phyloP scores from a whole-genome alignment of 2,329 filamentous ascomycete species.

The Fusarium sp. region DNA sequence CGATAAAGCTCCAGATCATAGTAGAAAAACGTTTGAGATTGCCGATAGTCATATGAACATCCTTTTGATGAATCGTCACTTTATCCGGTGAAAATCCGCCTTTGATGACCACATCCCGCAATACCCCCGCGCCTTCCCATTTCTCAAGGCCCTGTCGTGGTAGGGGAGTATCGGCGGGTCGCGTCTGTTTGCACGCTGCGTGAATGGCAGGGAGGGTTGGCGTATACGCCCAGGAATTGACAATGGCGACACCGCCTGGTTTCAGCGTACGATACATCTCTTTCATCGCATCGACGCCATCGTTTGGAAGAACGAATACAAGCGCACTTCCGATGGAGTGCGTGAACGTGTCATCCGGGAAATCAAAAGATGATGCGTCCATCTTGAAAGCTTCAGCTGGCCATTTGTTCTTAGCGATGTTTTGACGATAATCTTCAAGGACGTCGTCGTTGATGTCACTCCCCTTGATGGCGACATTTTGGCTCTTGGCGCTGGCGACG shows the following conservation, averaged over 20 bases:
- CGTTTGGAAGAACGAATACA: not conserved
- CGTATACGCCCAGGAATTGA: conserved; percentile 11
- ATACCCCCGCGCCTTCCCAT: not conserved
- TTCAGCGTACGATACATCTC: conserved; percentile 12
- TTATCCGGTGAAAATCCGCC: rapidly evolving
- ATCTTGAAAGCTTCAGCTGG: not conserved
- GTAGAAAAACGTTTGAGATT: conserved; percentile 7
- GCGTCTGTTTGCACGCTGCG: conserved; percentile 1
- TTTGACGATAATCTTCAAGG: not conserved
- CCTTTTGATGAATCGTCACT: rapidly evolving
- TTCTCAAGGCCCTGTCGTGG: conserved; percentile 8
- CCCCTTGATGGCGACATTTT: not conserved
- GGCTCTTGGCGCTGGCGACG: rapidly evolving
- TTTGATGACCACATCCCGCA: rapidly evolving
- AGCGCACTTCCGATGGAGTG: conserved; percentile 8
- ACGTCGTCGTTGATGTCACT: not conserved
- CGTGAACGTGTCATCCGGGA: not conserved
- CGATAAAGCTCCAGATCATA: conserved; percentile 27
- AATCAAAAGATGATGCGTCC: not conserved
- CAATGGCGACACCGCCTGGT: rapidly evolving
- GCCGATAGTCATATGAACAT: conserved; percentile 9
- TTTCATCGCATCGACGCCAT: not conserved
- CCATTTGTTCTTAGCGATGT: not conserved
- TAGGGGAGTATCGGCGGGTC: not conserved
- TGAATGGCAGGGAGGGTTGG: conserved; percentile 8